A percentile compares a stretch with the other conserved stretches of the same genome.
phyloP scores from a whole-genome alignment of 768 basidiomycete genomes.

The Leccinum longicurvipes region DNA sequence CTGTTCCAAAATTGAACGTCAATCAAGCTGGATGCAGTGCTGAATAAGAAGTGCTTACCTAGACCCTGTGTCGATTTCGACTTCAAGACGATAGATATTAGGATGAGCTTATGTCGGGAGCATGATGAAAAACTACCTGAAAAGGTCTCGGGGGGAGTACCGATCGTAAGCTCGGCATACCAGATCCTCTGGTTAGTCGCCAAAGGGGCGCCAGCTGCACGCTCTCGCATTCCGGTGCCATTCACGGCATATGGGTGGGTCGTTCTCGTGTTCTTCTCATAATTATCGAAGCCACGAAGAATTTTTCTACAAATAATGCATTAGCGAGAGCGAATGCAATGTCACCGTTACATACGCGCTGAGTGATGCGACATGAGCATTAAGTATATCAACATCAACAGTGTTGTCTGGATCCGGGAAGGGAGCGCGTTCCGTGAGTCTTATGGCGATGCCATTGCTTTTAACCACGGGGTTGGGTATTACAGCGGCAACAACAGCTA shows the following conservation, averaged over 20 bases:
- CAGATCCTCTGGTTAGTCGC: not conserved
- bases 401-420: not conserved
- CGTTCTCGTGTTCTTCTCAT: not conserved
- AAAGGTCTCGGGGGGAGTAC: not conserved
- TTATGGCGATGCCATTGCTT: not conserved
- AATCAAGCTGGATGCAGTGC: not conserved
- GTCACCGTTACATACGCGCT: not conserved
- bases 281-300: not conserved
- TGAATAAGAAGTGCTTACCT: not conserved
- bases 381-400: not conserved
- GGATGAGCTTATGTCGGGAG: not conserved
- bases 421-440: not conserved
- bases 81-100: not conserved
- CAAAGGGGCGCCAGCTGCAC: not conserved
- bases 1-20: not conserved
- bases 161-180: not conserved
- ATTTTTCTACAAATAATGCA: not conserved
- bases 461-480: not conserved
- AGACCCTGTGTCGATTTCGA: not conserved
- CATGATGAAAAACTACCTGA: not conserved
- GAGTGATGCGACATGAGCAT: not conserved
- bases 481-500: not conserved
- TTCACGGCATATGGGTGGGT: not conserved
- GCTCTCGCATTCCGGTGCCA: not conserved
- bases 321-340: not conserved